Evolutionary conservation across 2,329 filamentous ascomycete genomes (phyloP).

Genomic region (Colletotrichum horii): DNA sequence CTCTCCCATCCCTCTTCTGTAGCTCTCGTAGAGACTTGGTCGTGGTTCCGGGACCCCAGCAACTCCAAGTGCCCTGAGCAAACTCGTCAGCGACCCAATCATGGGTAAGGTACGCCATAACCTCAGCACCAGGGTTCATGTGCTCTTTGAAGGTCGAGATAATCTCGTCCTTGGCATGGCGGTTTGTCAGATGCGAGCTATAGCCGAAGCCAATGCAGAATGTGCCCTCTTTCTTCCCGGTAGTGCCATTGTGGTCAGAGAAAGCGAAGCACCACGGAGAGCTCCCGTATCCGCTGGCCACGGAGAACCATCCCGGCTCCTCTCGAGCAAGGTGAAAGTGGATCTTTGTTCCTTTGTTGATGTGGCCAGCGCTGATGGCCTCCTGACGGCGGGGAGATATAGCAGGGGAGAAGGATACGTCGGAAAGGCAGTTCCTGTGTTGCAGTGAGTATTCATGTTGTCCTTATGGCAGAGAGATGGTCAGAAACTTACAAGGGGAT

Average conservation of each 20-base stretch:
- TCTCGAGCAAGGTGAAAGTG: background rate
- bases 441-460: accelerated
- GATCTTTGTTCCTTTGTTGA: background rate
- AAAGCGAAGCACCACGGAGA: background rate
- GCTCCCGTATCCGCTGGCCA: background rate
- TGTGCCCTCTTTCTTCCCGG: background rate
- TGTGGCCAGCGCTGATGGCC: background rate
- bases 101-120: background rate
- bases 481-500: background rate
- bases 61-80: background rate
- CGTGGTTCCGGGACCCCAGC: background rate
- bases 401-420: background rate
- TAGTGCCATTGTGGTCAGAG: background rate
- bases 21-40: background rate
- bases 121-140: background rate
- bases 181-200: background rate
- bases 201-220: background rate
- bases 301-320: background rate
- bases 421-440: background rate
- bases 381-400: background rate
- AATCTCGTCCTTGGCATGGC: background rate
- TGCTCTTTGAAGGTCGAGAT: background rate
- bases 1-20: background rate
- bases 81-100: background rate
- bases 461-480: accelerated